These are phyloP conservation scores for Escallonia rubra DNA, from an alignment of 129 eudicot genomes.

Conservation along the genomic window DNA sequence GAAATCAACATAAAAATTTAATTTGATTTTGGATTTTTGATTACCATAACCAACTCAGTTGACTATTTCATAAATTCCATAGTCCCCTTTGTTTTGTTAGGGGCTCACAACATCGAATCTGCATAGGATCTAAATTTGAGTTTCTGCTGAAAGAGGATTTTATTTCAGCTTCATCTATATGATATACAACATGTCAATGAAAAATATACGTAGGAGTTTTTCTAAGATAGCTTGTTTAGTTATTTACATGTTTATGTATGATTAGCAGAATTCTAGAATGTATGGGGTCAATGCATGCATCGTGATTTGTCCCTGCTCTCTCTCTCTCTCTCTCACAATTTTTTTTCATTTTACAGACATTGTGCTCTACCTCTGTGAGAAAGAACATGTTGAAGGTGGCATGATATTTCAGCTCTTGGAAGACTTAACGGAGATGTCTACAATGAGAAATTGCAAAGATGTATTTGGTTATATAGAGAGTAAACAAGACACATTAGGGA, in stretches of 20 bases:
- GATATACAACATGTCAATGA: too few relatives aligned
- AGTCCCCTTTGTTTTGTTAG: too few relatives aligned
- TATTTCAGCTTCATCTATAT: too few relatives aligned
- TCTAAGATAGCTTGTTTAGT: not conserved
- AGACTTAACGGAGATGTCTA: slow-evolving; percentile 98
- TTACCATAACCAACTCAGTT: too few relatives aligned
- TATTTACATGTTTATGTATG: not conserved
- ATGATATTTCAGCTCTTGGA: slow-evolving; percentile 96
- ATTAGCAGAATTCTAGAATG: not conserved
- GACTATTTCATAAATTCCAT: too few relatives aligned
- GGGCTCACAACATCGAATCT: too few relatives aligned
- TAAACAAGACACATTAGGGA: slow-evolving; percentile 91
- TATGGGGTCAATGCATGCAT: not conserved
- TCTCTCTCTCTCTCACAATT: not conserved
- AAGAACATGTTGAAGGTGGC: slow-evolving; percentile 95
- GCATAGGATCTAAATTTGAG: too few relatives aligned
- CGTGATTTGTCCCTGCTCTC: not conserved
- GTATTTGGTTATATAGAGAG: slow-evolving; percentile 93
- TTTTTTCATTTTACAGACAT: slow-evolving; percentile 43
- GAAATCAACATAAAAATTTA: too few relatives aligned
- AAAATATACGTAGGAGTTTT: not conserved
- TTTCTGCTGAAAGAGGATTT: too few relatives aligned
- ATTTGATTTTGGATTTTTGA: too few relatives aligned
- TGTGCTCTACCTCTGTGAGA: slow-evolving; percentile 94
- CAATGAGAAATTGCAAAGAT: slow-evolving; percentile 94